Percentiles rank a stretch among this genome's conserved stretches.
Conservation (phyloP, 2,329 filamentous ascomycete species). For the Purpureocillium takamizusanense region DNA sequence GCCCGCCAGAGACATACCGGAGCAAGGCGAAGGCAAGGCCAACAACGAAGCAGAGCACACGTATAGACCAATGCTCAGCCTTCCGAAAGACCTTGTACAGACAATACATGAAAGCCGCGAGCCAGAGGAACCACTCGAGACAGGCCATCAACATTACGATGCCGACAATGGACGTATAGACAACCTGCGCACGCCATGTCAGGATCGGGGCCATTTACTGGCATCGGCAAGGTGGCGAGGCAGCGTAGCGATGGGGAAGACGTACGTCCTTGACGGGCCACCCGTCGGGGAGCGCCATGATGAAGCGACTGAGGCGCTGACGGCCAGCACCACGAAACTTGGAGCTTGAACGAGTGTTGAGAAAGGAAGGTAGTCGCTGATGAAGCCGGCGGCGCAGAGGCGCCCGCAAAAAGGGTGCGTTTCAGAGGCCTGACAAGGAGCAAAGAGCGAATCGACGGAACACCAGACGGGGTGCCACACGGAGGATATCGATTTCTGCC, state of each 20-base stretch:
- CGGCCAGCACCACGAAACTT: background rate
- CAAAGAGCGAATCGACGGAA: no score
- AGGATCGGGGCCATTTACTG: no score
- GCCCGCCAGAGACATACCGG: slow-evolving; percentile 48
- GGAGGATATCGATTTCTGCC: no score
- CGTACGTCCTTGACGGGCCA: slow-evolving; percentile 42
- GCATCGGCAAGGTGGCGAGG: no score
- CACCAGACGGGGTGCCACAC: no score
- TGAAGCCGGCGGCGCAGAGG: no score
- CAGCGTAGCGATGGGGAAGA: background rate
- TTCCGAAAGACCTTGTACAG: slow-evolving; percentile 81
- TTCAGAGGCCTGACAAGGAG: no score
- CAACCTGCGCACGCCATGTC: slow-evolving; percentile 47
- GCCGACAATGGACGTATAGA: slow-evolving; percentile 76
- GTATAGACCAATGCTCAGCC: slow-evolving; percentile 79
- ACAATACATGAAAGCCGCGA: slow-evolving; percentile 90
- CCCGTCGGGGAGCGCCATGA: slow-evolving; percentile 32
- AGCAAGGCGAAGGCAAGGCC: slow-evolving; percentile 64
- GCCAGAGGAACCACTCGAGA: slow-evolving; percentile 90
- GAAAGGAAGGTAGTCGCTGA: no score
- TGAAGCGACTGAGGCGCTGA: slow-evolving; percentile 5
- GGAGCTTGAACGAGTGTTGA: no score
- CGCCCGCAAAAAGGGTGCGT: no score
- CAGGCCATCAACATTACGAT: slow-evolving; percentile 75
- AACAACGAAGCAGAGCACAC: slow-evolving; percentile 67